Percentiles rank a stretch among this genome's conserved stretches.
These are phyloP conservation scores for Lycium ferocissimum DNA, from an alignment of 257 asterid species.

Conservation along the genomic window DNA sequence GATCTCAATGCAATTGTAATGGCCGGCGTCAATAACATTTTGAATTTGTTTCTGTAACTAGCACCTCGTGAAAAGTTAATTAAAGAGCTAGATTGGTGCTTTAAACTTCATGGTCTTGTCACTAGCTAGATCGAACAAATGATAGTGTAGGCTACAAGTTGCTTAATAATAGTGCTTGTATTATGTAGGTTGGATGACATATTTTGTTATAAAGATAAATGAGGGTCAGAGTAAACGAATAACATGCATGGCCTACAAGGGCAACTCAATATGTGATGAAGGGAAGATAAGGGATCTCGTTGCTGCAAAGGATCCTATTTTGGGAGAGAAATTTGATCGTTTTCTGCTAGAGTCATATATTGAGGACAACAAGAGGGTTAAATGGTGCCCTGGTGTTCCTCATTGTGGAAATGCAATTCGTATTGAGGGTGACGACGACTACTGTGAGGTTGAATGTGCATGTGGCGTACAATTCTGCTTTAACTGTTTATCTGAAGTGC, in stretches of 20 bases:
- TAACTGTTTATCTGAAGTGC: slow-evolving; percentile 52
- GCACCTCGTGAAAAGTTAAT: too few relatives aligned
- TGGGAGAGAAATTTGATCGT: slow-evolving; percentile 56
- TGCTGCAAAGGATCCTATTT: slow-evolving; percentile 38
- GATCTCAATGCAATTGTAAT: too few relatives aligned
- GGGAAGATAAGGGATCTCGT: slow-evolving; percentile 50
- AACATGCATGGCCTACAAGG: slow-evolving; percentile 62
- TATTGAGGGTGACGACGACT: slow-evolving; percentile 42
- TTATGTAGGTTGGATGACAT: slow-evolving; percentile 57
- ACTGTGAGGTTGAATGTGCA: slow-evolving; percentile 58
- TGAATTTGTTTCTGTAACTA: too few relatives aligned
- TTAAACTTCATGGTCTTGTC: not conserved
- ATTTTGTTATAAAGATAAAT: slow-evolving; percentile 54
- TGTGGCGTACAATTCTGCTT: slow-evolving; percentile 63
- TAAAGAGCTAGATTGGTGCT: not conserved
- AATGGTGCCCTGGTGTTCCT: slow-evolving; percentile 70
- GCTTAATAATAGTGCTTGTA: not conserved
- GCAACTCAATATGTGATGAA: slow-evolving; percentile 61
- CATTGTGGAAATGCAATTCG: slow-evolving; percentile 64
- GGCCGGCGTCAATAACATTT: too few relatives aligned
- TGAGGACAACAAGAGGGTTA: slow-evolving; percentile 60
- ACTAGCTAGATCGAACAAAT: not conserved
- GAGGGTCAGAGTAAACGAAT: slow-evolving; percentile 61
- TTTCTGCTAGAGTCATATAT: slow-evolving; percentile 62
- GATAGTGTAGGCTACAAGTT: not conserved